Evolutionary conservation across 441 rosid genomes (phyloP), one percentile per base, ranked within the genome.

Genomic region (Pelargonium australe): DNA sequence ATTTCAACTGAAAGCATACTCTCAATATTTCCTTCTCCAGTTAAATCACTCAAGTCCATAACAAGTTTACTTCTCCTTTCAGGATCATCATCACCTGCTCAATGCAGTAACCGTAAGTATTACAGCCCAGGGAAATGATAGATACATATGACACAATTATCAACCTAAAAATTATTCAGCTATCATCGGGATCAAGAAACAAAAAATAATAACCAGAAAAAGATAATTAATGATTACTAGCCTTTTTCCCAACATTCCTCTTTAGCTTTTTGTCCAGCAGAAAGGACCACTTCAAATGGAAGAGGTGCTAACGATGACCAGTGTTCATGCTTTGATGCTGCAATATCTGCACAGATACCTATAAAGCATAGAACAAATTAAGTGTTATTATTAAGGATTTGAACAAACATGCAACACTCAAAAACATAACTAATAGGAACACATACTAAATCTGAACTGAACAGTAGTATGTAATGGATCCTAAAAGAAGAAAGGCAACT

Each of bases 1-100:
- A 91, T 91, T 89, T 95, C 99, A 77, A 95, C 95, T 6, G 96
- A 88, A 44, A 95, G 97, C 97, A 95, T 91, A 70, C 90, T 95
- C 76, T 95, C 97, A 40, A 95, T 95, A 66, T 95, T 91, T 77
- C 97, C 97, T 78, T 95, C 99, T 61, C 99, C 96, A 31, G 87
- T 91, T 69, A 95, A 83, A 80, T 91, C 99, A 77, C 81, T 90
- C 71, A 84, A 74, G 78, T 91, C 96, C 61, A 74, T 83, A 77
- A 71, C 77, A 65, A 85, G 82, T 72, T 82, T 85, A 79, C 84
- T 86, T 86, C 87, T 88, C 78, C 80, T 84, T 81, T 88, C 96
- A 64, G 77, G 81, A 76, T 86, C 84, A 64, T 83, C 88, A 60
- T 83, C 86, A 73, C 84, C 96, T 89, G 80, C 73, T 73, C 75